These are phyloP conservation scores for Cyphellophora attinorum DNA, from an alignment of 2,329 filamentous ascomycete species.

Conservation along the genomic window DNA sequence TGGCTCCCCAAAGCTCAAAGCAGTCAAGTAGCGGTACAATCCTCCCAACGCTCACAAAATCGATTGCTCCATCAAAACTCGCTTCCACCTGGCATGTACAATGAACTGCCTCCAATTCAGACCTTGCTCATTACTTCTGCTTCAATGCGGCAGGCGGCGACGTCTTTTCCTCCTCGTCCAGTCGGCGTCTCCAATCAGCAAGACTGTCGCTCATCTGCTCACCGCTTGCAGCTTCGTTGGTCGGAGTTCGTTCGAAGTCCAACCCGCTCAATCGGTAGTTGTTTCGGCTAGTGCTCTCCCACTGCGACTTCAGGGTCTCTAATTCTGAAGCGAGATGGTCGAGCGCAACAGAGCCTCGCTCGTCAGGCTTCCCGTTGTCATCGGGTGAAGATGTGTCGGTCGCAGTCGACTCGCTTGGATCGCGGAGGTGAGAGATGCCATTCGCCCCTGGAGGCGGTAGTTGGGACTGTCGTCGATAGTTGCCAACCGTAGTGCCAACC, in stretches of 20 bases:
- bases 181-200: conserved; percentile 68
- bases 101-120: too few relatives aligned
- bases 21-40: too few relatives aligned
- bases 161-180: conserved; percentile 49
- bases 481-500: conserved; percentile 87
- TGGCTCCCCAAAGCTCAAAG: too few relatives aligned
- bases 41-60: too few relatives aligned
- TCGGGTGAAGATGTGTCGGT: conserved; percentile 25
- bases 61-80: too few relatives aligned
- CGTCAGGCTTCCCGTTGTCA: conserved; percentile 36
- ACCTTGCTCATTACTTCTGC: too few relatives aligned
- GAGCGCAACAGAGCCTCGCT: conserved; percentile 61
- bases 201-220: conserved; percentile 56
- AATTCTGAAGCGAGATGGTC: conserved; percentile 89
- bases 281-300: conserved; percentile 93
- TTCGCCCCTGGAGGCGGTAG: conserved; percentile 22
- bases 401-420: conserved; percentile 28
- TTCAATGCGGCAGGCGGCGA: too few relatives aligned
- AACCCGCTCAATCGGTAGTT: conserved; percentile 89
- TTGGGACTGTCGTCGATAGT: conserved; percentile 71
- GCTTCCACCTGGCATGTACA: too few relatives aligned
- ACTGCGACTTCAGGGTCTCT: conserved; percentile 79
- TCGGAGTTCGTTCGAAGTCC: conserved; percentile 62
- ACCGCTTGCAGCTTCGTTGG: conserved; percentile 30
- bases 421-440: conserved; percentile 11